phyloP scores from a whole-genome alignment of 2,329 filamentous ascomycete genomes.

The Pestalotiopsis sp. region DNA sequence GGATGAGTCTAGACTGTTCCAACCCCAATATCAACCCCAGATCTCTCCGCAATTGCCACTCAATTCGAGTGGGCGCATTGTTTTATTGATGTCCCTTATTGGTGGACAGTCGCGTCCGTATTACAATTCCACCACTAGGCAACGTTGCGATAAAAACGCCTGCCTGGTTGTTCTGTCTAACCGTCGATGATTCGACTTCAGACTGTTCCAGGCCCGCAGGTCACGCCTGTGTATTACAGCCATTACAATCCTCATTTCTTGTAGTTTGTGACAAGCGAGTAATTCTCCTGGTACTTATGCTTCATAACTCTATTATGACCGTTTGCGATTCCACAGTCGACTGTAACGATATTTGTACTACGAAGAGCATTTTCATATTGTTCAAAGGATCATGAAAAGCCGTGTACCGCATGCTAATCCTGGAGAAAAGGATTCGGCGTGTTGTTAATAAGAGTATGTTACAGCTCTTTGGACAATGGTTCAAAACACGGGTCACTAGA shows the following conservation, averaged over 20 bases:
- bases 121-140: background rate
- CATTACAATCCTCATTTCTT: background rate
- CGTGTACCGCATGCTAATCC: too few relatives aligned
- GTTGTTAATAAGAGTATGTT: too few relatives aligned
- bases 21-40: background rate
- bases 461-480: too few relatives aligned
- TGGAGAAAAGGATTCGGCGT: too few relatives aligned
- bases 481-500: background rate
- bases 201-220: background rate
- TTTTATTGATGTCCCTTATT: background rate
- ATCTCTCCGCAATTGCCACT: background rate
- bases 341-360: background rate
- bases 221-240: background rate
- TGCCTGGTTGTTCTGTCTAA: background rate
- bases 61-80: background rate
- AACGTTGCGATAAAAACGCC: background rate
- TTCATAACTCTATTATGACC: background rate
- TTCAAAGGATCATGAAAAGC: too few relatives aligned
- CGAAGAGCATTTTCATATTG: background rate
- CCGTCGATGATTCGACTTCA: background rate
- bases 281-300: background rate
- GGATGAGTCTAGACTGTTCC: background rate
- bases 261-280: background rate
- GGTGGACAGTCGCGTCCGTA: background rate
- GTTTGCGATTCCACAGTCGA: too few relatives aligned